Evolutionary conservation across 805 yeast genomes (phyloP), one percentile per base, ranked within the genome.

Genomic region (Tetrapisispora arboricola): DNA sequence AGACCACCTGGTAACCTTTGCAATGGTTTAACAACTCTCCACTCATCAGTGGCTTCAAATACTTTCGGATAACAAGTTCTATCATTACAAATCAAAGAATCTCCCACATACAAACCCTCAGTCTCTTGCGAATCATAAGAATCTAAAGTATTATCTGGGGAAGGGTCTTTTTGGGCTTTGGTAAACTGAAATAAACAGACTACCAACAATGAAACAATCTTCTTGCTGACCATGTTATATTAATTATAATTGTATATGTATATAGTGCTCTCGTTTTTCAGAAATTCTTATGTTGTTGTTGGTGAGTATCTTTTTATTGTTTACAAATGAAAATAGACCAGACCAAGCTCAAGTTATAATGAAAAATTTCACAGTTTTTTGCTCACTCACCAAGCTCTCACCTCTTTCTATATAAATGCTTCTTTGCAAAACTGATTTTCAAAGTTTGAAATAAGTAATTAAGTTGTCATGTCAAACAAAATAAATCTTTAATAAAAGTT

Each of bases 1-100:
- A 57, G 41, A 12, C 96, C 97, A 6, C 73, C 74, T 0, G 96
- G 95, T 3, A 88, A 69, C 7, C 72, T 69, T 53, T 85, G 95
- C n/a, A 79, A 86, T 36, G 73, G 79, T 49, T 63, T 68, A 5
- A 88, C 73, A 2, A 55, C 54, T 62, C 78, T 76, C 94, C 95
- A 88, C 47, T 81, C 75, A 1, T 55, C 45, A 0, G 78, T 61
- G 1, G 96, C 83, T 29, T 61, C 73, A 54, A 87, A 86, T 2
- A 72, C 45, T 32, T 62, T 61, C 1, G 84, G 82, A 52, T 82
- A 82, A 51, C 90, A 83, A 27, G 33, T 20, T 10, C 16, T 27
- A n/a, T 32, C 32, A 17, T 41, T 41, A 27, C 44, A 41, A 28
- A 41, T 41, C 15, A 36, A 25, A 2, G 44, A 36, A 17, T 41